Base-by-base conservation (phyloP, 192 early-diverging fungal genomes). In the Backusella mclennaniae region DNA sequence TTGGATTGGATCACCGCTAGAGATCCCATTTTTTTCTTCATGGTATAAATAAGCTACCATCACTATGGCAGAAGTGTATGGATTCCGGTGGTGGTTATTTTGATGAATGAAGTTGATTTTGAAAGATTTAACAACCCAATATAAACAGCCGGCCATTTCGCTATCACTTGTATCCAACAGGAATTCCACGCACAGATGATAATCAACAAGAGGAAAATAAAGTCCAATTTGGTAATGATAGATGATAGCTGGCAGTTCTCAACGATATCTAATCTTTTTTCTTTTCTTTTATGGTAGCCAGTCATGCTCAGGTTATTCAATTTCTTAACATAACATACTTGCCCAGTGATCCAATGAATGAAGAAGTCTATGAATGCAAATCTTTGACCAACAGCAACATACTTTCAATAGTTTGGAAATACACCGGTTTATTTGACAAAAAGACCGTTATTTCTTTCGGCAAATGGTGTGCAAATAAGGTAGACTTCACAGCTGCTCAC, bases 231-330 rank as follows among this genome's bases (percentile, higher is more conserved):
- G 44, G 44, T 49, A 49, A 49, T 49, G 17, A 49, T 49, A 3
- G 44, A 49, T 14, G 44, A 49, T 49, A 49, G 44, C 44, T 49
- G 17, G 44, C 5, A 49, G 44, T 49, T 49, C 44, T 49, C 14
- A 49, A 3, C 44, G 8, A 49, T 49, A 49, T 49, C 17, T 49
- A 19, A 19, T 14, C 0, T 49, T 49, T 49, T 49, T 49, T 49
- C 44, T 49, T 49, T 49, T 66, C 63, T 66, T 66, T 66, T 66
- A 66, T 66, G 63, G 44, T 33, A 66, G 63, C 26, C 63, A 66
- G 0, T 66, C n/a, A 66, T 31, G 63, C 63, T 31, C 63, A 66
- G 31, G 9, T 66, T 33, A 33, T 66, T 23, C 26, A 66, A 33
- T 66, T 66, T 66, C 29, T 66, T 23, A 66, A 49, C 44, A 49